Evolutionary conservation across 2,329 filamentous ascomycete species (phyloP).

Genomic region (Trichoderma citrinoviride): DNA sequence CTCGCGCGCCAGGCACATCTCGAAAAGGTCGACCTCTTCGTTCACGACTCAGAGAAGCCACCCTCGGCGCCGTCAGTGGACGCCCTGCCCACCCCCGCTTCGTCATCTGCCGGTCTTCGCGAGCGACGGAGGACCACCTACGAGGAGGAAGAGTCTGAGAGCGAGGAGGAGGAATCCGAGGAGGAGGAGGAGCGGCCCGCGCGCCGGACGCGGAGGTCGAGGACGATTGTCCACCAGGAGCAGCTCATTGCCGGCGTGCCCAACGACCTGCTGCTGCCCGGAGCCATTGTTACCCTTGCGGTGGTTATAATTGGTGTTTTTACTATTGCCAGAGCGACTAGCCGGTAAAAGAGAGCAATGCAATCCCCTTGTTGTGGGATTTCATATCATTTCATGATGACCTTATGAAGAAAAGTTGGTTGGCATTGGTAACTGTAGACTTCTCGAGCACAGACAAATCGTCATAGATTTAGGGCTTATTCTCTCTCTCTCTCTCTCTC

Average conservation of each 20-base stretch:
- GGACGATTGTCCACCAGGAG: conserved; percentile 52
- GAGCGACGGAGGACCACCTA: conserved; percentile 46
- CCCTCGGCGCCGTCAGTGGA: conserved; percentile 59
- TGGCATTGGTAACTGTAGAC: conserved; percentile 23
- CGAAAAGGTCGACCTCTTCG: conserved; percentile 96
- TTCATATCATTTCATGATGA: conserved; percentile 32
- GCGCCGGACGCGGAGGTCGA: conserved; percentile 45
- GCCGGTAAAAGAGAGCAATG: conserved; percentile 41
- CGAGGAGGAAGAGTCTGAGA: conserved; percentile 57
- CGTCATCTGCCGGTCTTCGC: conserved; percentile 47
- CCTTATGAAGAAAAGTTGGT: conserved; percentile 35
- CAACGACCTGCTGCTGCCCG: conserved; percentile 89
- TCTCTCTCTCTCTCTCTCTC: background rate
- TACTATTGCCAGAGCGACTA: conserved; percentile 69
- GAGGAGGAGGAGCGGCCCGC: conserved; percentile 48
- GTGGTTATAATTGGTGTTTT: conserved; percentile 94
- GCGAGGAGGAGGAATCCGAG: conserved; percentile 53
- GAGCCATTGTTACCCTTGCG: conserved; percentile 91
- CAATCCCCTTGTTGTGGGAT: conserved; percentile 17
- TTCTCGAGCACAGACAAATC: conserved; percentile 20
- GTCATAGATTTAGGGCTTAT: conserved; percentile 20
- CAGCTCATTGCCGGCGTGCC: conserved; percentile 88
- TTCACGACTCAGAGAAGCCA: conserved; percentile 90
- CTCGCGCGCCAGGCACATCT: conserved; percentile 72
- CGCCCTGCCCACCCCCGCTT: conserved; percentile 46